phyloP scores from a whole-genome alignment of 2,329 filamentous ascomycete genomes.

The Lasiodiplodia hormozganensis region DNA sequence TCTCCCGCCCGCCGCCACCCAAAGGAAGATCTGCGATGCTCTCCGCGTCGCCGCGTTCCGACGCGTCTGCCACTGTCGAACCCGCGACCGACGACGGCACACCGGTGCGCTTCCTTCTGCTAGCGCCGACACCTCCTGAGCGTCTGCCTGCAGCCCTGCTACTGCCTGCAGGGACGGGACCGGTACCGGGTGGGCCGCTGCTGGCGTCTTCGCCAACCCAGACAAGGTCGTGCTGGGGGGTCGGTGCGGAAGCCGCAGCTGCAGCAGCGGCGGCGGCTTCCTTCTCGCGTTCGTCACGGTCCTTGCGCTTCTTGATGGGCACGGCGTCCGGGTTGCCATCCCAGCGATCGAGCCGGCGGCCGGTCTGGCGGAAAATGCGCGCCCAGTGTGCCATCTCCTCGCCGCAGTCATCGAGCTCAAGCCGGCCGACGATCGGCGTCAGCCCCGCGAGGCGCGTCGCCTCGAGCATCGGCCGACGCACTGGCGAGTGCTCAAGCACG shows the following conservation, averaged over 20 bases:
- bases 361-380: constrained; percentile 68
- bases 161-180: not conserved
- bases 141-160: not conserved
- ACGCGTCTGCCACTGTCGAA: not conserved
- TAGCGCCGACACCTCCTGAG: constrained; percentile 1
- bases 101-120: constrained; percentile 8
- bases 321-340: constrained; percentile 42
- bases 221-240: constrained; percentile 22
- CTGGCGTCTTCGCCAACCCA: constrained; percentile 28
- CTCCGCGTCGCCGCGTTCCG: constrained; percentile 14
- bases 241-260: not conserved
- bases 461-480: constrained; percentile 33
- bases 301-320: constrained; percentile 20
- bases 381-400: constrained; percentile 74
- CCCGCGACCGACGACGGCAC: constrained; percentile 13
- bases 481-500: constrained; percentile 32
- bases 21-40: constrained; percentile 11
- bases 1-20: constrained; percentile 10
- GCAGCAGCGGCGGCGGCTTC: constrained; percentile 20
- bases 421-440: constrained; percentile 59
- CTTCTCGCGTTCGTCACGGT: constrained; percentile 20
- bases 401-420: constrained; percentile 75
- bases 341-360: constrained; percentile 75
- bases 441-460: constrained; percentile 59
- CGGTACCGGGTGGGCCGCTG: constrained; percentile 1